phyloP scores from a whole-genome alignment of 73 alveolate species.

The Urostyla sp. region DNA sequence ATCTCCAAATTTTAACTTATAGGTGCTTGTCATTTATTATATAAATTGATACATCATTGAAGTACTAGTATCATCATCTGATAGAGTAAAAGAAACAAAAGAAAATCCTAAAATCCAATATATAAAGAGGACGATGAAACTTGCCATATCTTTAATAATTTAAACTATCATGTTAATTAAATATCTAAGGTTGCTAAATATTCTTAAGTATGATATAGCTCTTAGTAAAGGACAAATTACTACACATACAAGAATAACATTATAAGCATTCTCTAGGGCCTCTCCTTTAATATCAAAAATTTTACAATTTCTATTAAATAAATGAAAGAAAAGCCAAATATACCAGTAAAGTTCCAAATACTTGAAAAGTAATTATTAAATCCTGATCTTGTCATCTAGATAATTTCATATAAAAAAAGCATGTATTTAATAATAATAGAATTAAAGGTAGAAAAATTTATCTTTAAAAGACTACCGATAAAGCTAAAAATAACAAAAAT shows the following conservation, averaged over 20 bases:
- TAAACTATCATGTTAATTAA: slow-evolving; percentile 53
- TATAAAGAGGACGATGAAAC: slow-evolving; percentile 30
- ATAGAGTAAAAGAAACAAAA: slow-evolving; percentile 13
- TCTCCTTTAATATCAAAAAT: neutral
- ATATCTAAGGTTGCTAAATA: slow-evolving; percentile 37
- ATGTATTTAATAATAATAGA: neutral
- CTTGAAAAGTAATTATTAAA: neutral
- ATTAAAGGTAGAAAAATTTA: neutral
- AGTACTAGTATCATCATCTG: neutral
- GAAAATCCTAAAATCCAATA: slow-evolving; percentile 48
- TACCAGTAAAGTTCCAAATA: neutral
- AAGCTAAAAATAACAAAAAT: neutral
- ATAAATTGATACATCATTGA: neutral
- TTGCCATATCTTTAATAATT: slow-evolving; percentile 52
- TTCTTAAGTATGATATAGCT: slow-evolving; percentile 56
- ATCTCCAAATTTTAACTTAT: slow-evolving; percentile 45
- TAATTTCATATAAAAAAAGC: neutral
- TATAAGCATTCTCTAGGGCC: neutral
- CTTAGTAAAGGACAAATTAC: neutral
- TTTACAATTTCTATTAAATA: neutral
- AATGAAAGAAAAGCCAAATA: neutral
- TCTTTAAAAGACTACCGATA: neutral
- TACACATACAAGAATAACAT: neutral
- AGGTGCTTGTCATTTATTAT: slow-evolving; percentile 6
- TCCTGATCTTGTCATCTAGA: neutral